Percentiles rank a stretch among this genome's conserved stretches.
phyloP scores from a whole-genome alignment of 331 rosid species.

The Stylosanthes scabra region DNA sequence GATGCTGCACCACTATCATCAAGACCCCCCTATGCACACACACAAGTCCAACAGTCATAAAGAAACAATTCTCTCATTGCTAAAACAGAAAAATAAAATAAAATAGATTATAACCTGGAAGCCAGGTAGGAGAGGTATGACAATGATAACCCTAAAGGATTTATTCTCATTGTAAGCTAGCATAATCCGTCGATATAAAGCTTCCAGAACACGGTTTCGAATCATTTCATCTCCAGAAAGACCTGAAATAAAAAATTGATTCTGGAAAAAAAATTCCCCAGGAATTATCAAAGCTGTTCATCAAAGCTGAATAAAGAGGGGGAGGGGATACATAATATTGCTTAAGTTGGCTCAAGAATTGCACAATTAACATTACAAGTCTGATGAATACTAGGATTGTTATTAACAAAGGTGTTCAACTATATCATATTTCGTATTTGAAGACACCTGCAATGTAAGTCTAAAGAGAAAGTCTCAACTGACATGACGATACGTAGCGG shows the following conservation, averaged over 20 bases:
- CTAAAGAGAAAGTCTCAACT: slow-evolving; percentile 22
- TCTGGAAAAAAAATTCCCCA: slow-evolving; percentile 66
- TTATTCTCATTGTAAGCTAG: slow-evolving; percentile 87
- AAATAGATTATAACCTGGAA: slow-evolving; percentile 79
- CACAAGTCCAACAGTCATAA: slow-evolving; percentile 23
- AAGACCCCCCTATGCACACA: slow-evolving; percentile 86
- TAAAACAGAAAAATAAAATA: slow-evolving; percentile 21
- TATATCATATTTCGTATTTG: slow-evolving; percentile 14
- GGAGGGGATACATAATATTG: slow-evolving; percentile 3
- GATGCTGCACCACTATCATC: slow-evolving; percentile 99
- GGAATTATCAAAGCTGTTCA: slow-evolving; percentile 24
- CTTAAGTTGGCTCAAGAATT: background rate
- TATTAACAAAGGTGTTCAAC: slow-evolving; percentile 20
- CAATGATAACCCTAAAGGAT: slow-evolving; percentile 84
- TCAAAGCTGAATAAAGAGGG: background rate
- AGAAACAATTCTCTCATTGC: slow-evolving; percentile 15
- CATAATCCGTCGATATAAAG: slow-evolving; percentile 74
- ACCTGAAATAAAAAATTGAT: slow-evolving; percentile 98
- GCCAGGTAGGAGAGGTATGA: slow-evolving; percentile 97
- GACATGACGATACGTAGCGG: too few relatives aligned
- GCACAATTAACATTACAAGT: background rate
- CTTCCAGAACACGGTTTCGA: slow-evolving; percentile 90
- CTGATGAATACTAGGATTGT: background rate
- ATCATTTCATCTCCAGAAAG: slow-evolving; percentile 89
- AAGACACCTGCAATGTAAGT: slow-evolving; percentile 1